Evolutionary conservation across 495 filamentous ascomycete genomes (phyloP).

Genomic region (Bacidia gigantensis): DNA sequence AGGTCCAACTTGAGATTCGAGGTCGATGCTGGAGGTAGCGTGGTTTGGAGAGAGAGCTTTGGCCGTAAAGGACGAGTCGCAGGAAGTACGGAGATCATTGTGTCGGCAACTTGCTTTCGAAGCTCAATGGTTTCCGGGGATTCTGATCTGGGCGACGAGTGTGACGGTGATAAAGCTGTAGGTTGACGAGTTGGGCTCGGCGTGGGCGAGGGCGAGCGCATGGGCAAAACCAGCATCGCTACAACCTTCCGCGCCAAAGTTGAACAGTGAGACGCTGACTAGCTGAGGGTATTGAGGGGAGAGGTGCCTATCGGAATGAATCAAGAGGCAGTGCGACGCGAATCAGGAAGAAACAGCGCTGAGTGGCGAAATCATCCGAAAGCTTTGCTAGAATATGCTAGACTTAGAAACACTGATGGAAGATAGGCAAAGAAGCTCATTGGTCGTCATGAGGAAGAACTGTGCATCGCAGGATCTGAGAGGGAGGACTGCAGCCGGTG

Average conservation of each 20-base stretch:
- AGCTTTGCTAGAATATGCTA: not conserved
- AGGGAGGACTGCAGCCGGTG: too few species aligned
- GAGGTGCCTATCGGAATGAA: not conserved
- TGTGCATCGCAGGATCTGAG: not conserved
- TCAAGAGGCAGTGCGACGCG: not conserved
- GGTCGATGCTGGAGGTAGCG: constrained; percentile 33
- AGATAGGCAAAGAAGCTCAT: not conserved
- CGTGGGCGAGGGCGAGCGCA: constrained; percentile 16
- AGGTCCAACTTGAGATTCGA: constrained; percentile 42
- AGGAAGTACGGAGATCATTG: constrained; percentile 17
- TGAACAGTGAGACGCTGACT: not conserved
- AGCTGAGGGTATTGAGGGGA: not conserved
- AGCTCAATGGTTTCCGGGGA: constrained; percentile 15
- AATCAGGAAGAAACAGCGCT: not conserved
- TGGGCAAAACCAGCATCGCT: constrained; percentile 19
- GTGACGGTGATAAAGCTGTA: constrained; percentile 1
- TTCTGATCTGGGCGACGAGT: constrained; percentile 10
- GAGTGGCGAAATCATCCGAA: not conserved
- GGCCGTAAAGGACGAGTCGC: constrained; percentile 39
- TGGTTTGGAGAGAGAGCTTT: constrained; percentile 69
- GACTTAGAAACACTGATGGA: not conserved
- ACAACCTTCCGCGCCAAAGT: not conserved
- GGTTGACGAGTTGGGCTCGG: constrained; percentile 12
- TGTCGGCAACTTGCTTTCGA: constrained; percentile 10
- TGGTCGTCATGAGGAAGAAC: not conserved